Conservation (phyloP, 2,329 filamentous ascomycete species). For the Didymella keratinophila region DNA sequence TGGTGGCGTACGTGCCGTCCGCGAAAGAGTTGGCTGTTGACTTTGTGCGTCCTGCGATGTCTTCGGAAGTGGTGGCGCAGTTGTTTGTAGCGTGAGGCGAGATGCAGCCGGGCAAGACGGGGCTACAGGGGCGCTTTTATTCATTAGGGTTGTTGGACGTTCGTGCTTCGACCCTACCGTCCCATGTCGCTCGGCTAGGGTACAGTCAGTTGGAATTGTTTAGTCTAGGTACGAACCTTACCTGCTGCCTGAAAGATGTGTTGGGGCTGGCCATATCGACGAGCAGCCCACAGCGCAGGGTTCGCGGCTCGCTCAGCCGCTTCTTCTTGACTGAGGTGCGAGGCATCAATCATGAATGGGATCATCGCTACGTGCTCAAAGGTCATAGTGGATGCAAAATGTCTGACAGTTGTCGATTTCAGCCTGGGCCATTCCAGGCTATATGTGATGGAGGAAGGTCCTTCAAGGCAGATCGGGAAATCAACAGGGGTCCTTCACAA, state of each 20-base stretch:
- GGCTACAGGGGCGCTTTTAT: background rate
- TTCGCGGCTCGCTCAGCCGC: conserved; percentile 1
- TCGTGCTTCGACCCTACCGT: background rate
- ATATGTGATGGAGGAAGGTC: background rate
- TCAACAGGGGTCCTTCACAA: background rate
- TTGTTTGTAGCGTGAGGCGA: background rate
- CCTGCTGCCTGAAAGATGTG: conserved; percentile 6
- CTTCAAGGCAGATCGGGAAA: background rate
- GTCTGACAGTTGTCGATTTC: background rate
- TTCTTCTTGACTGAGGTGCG: conserved; percentile 4
- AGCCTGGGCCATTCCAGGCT: background rate
- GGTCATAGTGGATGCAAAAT: background rate
- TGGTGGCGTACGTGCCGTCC: background rate
- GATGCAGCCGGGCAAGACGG: background rate
- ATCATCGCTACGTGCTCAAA: conserved; percentile 4
- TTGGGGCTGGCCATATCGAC: conserved; percentile 5
- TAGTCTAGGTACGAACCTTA: background rate
- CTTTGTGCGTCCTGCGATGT: background rate
- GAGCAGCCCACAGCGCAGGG: conserved; percentile 1
- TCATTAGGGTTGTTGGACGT: background rate
- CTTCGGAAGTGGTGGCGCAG: background rate
- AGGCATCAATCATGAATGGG: conserved; percentile 2
- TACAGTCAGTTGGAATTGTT: background rate
- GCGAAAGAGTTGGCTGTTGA: background rate
- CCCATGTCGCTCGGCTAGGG: background rate